These are phyloP conservation scores for Lentithecium fluviatile DNA, from an alignment of 495 filamentous ascomycete genomes.

Conservation along the genomic window DNA sequence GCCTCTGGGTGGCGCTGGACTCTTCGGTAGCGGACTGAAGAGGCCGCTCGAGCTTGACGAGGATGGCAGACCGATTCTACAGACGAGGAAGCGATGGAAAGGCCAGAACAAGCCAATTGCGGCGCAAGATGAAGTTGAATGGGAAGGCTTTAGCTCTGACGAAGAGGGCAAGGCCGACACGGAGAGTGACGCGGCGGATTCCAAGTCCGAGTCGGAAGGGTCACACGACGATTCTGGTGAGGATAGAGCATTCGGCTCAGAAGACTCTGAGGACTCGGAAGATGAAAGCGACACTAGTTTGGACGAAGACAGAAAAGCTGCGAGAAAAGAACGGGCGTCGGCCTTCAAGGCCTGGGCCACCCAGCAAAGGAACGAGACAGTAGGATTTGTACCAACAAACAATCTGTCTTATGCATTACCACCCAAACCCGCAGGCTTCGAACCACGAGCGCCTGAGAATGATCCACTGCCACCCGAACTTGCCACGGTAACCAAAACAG, in stretches of 20 bases:
- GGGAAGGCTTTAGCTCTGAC: constrained; percentile 58
- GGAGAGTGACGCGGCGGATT: background rate
- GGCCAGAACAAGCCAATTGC: constrained; percentile 12
- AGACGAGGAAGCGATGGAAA: constrained; percentile 53
- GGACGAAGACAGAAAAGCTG: constrained; percentile 27
- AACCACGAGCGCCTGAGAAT: constrained; percentile 60
- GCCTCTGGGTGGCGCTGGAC: background rate
- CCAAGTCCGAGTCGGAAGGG: background rate
- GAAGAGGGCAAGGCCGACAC: constrained; percentile 19
- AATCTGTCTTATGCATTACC: constrained; percentile 33
- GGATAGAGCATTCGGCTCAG: constrained; percentile 11
- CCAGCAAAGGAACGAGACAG: constrained; percentile 74
- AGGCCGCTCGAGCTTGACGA: constrained; percentile 76
- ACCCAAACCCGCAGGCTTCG: constrained; percentile 51
- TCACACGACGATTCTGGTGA: constrained; percentile 9
- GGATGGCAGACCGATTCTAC: constrained; percentile 74
- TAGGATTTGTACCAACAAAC: constrained; percentile 58
- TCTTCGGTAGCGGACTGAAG: constrained; percentile 80
- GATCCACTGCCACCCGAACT: constrained; percentile 78
- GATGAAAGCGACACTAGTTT: constrained; percentile 44
- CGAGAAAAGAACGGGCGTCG: constrained; percentile 49
- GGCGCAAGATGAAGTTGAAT: constrained; percentile 49
- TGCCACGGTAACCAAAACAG: constrained; percentile 54
- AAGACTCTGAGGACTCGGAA: constrained; percentile 29
- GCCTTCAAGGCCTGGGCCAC: constrained; percentile 97